A percentile compares a stretch with the other conserved stretches of the same genome.
phyloP scores from a whole-genome alignment of 768 basidiomycete genomes.

The Amyloporia xantha region DNA sequence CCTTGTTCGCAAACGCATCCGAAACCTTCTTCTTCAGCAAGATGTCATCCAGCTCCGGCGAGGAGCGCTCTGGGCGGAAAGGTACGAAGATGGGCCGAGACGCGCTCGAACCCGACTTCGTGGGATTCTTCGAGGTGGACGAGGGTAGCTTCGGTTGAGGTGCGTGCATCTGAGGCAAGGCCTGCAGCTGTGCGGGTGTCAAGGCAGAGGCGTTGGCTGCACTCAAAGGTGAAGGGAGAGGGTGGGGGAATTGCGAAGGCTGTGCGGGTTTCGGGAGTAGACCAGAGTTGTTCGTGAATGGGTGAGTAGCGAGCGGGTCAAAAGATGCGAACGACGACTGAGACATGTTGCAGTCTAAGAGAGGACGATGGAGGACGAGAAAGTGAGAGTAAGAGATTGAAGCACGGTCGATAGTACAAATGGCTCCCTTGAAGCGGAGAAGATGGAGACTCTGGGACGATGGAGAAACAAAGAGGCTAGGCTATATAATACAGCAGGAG shows the following conservation, averaged over 20 bases:
- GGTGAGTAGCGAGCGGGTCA: constrained; percentile 52
- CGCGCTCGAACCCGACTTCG: constrained; percentile 9
- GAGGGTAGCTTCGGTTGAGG: constrained; percentile 22
- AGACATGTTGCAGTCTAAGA: constrained; percentile 3
- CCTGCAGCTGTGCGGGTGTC: constrained; percentile 11
- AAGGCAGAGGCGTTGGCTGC: constrained; percentile 7
- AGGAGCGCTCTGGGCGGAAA: constrained; percentile 44
- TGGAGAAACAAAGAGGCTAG: constrained; percentile 5
- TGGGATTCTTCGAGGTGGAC: not conserved
- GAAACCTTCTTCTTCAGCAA: constrained; percentile 30
- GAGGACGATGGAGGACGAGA: not conserved
- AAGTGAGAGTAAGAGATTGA: not conserved
- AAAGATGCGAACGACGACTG: constrained; percentile 36
- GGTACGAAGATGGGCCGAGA: constrained; percentile 39
- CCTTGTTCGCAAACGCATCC: constrained; percentile 24
- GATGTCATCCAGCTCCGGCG: constrained; percentile 47
- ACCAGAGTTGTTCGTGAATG: constrained; percentile 42
- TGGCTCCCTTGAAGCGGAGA: not conserved
- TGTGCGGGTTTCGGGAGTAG: constrained; percentile 33
- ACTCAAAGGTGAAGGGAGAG: constrained; percentile 29
- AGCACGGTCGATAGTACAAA: not conserved
- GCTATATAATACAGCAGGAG: constrained; percentile 5
- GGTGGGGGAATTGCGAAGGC: constrained; percentile 43
- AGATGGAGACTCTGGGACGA: constrained; percentile 3
- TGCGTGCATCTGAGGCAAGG: constrained; percentile 11